Percentiles rank a stretch among this genome's conserved stretches.
Evolutionary conservation across 2,329 filamentous ascomycete species (phyloP).

Genomic region (Bipolaris gigantea): DNA sequence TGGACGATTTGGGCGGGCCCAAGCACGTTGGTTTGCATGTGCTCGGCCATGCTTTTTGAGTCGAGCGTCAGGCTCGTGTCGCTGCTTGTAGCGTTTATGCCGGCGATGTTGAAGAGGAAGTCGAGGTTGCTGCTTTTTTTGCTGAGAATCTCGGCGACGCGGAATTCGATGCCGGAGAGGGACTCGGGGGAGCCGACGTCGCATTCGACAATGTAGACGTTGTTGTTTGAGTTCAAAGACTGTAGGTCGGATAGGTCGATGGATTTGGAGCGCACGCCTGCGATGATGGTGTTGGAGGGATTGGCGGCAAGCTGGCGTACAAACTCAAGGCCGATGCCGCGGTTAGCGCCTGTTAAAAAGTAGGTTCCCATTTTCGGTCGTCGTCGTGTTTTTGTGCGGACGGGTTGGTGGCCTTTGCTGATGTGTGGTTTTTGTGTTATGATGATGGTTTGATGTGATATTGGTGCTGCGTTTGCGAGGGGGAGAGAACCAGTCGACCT

Average conservation of each 20-base stretch:
- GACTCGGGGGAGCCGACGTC: constrained; percentile 42
- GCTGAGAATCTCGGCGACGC: constrained; percentile 38
- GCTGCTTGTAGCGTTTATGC: constrained; percentile 44
- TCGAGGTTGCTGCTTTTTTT: constrained; percentile 46
- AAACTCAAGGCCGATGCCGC: constrained; percentile 39
- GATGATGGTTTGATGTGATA: constrained; percentile 4
- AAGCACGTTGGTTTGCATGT: constrained; percentile 52
- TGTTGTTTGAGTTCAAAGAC: constrained; percentile 22
- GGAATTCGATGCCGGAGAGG: constrained; percentile 39
- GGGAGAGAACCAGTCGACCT: not conserved
- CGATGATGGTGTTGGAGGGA: constrained; percentile 44
- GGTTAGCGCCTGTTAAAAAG: constrained; percentile 39
- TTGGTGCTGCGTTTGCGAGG: constrained; percentile 4
- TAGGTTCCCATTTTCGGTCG: constrained; percentile 33
- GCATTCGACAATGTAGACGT: constrained; percentile 48
- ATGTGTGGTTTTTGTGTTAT: constrained; percentile 1
- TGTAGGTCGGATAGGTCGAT: constrained; percentile 36
- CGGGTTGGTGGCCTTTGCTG: not conserved
- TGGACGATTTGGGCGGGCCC: constrained; percentile 53
- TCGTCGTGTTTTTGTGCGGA: not conserved
- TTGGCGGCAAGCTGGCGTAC: constrained; percentile 36
- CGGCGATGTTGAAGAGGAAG: constrained; percentile 48
- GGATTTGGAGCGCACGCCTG: constrained; percentile 43
- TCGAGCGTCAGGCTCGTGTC: constrained; percentile 48
- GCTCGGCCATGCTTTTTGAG: constrained; percentile 41